These are phyloP conservation scores for Epichloe glyceriae DNA, from an alignment of 2,329 filamentous ascomycete species.

Conservation along the genomic window DNA sequence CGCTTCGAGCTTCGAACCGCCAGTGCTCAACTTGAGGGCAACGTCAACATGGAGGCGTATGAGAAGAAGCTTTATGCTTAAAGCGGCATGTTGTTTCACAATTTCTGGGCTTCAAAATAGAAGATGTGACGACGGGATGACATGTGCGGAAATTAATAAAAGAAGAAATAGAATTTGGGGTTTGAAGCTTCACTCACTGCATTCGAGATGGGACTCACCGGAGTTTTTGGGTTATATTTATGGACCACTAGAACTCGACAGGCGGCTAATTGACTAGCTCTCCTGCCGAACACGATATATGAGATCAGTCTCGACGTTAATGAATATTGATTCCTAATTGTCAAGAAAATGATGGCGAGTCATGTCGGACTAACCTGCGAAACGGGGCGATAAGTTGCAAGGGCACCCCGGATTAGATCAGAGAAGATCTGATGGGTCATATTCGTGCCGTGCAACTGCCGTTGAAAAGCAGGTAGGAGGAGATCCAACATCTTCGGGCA, in stretches of 20 bases:
- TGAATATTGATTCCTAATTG: not conserved
- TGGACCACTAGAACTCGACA: slow-evolving; percentile 1
- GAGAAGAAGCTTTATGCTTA: slow-evolving; percentile 99
- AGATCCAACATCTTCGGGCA: too few species aligned
- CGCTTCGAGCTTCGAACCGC: slow-evolving; percentile 91
- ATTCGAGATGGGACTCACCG: not conserved
- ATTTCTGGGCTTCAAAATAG: not conserved
- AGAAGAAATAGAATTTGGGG: not conserved
- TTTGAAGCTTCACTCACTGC: not conserved
- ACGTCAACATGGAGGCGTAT: slow-evolving; percentile 96
- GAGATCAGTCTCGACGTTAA: not conserved
- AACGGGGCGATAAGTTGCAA: too few species aligned
- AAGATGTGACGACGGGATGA: not conserved
- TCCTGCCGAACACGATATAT: not conserved
- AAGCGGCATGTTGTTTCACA: slow-evolving; percentile 6
- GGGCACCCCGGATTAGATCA: too few species aligned
- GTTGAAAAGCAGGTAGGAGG: too few species aligned
- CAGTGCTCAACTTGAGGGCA: slow-evolving; percentile 90
- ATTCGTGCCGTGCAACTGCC: too few species aligned
- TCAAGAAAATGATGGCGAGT: too few species aligned
- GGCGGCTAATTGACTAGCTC: slow-evolving; percentile 3
- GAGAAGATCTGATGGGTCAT: too few species aligned
- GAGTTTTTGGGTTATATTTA: slow-evolving; percentile 1
- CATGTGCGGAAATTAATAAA: not conserved
- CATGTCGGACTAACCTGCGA: too few species aligned